A percentile compares a stretch with the other conserved stretches of the same genome.
Evolutionary conservation across 495 filamentous ascomycete species (phyloP).

Genomic region (Penicillium bialowiezense): DNA sequence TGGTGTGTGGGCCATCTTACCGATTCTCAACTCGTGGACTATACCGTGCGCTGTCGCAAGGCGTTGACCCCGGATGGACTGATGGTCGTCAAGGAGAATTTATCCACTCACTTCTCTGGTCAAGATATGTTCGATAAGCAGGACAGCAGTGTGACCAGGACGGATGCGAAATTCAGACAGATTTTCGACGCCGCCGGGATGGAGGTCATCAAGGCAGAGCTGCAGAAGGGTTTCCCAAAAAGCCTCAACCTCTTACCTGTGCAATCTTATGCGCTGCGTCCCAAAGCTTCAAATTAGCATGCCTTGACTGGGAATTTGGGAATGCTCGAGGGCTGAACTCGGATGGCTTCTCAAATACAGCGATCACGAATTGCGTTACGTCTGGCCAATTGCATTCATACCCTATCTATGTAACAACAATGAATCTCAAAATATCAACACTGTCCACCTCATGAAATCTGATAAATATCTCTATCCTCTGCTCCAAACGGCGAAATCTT

Average conservation of each 20-base stretch:
- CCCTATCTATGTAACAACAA: background rate
- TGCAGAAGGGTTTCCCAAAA: constrained; percentile 72
- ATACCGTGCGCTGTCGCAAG: constrained; percentile 58
- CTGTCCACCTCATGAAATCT: background rate
- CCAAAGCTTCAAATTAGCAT: constrained; percentile 6
- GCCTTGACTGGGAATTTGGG: no score
- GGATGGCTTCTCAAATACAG: no score
- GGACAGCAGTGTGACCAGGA: constrained; percentile 80
- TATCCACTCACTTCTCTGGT: constrained; percentile 53
- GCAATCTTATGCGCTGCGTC: constrained; percentile 64
- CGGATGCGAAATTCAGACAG: constrained; percentile 63
- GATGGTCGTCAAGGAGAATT: constrained; percentile 87
- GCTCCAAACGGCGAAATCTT: constrained; percentile 1
- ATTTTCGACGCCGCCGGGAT: constrained; percentile 71
- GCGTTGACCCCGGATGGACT: constrained; percentile 50
- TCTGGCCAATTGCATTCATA: background rate
- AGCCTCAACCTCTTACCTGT: constrained; percentile 65
- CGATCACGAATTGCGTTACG: background rate
- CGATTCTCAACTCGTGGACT: constrained; percentile 70
- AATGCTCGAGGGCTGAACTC: no score
- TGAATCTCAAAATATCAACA: background rate
- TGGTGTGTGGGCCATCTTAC: constrained; percentile 92
- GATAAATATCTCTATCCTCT: background rate
- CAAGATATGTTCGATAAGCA: constrained; percentile 71
- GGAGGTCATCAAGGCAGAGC: constrained; percentile 62